Evolutionary conservation across 371 early-diverging fungal species (phyloP).

Genomic region (Mucor plumbeus): DNA sequence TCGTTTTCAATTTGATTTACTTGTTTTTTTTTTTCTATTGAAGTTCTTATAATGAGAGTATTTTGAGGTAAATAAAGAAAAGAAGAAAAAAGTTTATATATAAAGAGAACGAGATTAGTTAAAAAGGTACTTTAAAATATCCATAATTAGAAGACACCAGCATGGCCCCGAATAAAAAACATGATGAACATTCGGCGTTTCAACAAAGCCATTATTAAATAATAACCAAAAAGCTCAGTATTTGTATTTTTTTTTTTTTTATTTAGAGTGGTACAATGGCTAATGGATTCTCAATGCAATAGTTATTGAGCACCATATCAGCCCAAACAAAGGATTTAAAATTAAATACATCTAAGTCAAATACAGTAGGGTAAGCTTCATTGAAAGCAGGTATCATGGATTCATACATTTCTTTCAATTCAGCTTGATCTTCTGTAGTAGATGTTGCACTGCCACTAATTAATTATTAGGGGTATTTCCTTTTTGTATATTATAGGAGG

Average conservation of each 20-base stretch:
- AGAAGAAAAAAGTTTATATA: background rate
- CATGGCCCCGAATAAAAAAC: background rate
- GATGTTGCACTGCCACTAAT: conserved; percentile 7
- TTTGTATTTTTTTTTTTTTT: background rate
- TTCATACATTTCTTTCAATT: conserved; percentile 48
- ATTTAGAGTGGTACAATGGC: conserved; percentile 43
- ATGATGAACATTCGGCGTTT: conserved; percentile 2
- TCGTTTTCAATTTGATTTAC: background rate
- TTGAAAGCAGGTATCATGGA: conserved; percentile 50
- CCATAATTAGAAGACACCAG: conserved; percentile 4
- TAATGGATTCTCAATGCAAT: conserved; percentile 38
- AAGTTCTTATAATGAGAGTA: too few relatives aligned
- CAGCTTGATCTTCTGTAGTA: conserved; percentile 1
- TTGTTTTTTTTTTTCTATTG: background rate
- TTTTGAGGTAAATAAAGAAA: background rate
- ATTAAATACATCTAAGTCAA: conserved; percentile 37
- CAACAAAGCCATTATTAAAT: background rate
- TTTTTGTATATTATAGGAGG: too few relatives aligned
- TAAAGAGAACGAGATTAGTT: background rate
- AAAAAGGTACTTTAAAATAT: conserved; percentile 7
- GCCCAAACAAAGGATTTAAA: conserved; percentile 51
- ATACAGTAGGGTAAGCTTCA: conserved; percentile 45
- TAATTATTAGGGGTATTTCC: background rate
- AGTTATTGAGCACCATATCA: conserved; percentile 34
- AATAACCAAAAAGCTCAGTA: background rate